Conservation (phyloP, 1,284 basidiomycete species). For the Athelia psychrophila region DNA sequence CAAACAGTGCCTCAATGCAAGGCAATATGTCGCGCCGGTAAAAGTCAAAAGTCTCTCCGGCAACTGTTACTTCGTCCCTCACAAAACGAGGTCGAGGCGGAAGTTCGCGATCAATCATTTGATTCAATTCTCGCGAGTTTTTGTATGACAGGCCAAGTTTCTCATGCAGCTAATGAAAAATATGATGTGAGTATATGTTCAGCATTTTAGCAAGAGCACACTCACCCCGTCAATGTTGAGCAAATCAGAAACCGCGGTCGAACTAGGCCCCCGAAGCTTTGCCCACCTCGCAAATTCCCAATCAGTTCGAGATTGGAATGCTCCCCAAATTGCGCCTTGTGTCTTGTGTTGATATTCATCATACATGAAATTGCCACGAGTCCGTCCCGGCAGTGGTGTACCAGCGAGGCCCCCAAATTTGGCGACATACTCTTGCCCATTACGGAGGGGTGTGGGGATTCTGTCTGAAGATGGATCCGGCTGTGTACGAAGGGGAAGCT, state of each 20-base stretch:
- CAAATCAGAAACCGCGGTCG: conserved; percentile 12
- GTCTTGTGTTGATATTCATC: background rate
- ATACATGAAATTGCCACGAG: background rate
- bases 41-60: conserved; percentile 20
- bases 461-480: background rate
- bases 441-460: background rate
- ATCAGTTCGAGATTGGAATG: conserved; percentile 10
- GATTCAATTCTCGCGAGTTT: conserved; percentile 24
- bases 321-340: conserved; percentile 1
- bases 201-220: background rate
- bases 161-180: conserved; percentile 12
- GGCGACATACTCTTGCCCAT: background rate
- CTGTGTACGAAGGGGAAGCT: background rate
- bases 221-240: conserved; percentile 15
- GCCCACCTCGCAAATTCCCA: conserved; percentile 17
- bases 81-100: conserved; percentile 16
- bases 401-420: background rate
- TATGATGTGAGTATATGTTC: background rate
- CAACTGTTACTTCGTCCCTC: conserved; percentile 15
- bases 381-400: background rate
- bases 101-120: conserved; percentile 24
- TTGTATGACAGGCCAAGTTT: conserved; percentile 26
- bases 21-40: conserved; percentile 25
- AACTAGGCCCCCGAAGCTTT: conserved; percentile 10
- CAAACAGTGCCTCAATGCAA: conserved; percentile 22